phyloP scores from a whole-genome alignment of 352 stramenopile species.

The Phytophthora foliorum region DNA sequence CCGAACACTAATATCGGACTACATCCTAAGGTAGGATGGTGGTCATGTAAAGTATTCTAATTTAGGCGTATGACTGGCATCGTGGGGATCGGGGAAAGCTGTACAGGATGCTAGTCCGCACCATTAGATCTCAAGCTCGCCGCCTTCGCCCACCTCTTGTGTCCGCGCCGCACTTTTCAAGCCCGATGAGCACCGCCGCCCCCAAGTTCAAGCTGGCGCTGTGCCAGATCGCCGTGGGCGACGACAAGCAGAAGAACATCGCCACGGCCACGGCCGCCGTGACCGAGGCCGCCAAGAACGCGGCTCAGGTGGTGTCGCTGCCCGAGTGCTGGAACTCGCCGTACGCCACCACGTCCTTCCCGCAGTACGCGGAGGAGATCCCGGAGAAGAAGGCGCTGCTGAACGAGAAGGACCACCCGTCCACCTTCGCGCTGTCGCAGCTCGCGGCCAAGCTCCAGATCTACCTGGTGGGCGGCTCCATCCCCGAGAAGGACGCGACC shows the following conservation, averaged over 20 bases:
- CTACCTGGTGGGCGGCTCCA: conserved; percentile 98
- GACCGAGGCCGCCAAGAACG: conserved; percentile 73
- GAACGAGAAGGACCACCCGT: conserved; percentile 77
- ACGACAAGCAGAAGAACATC: conserved; percentile 89
- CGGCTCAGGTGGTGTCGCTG: conserved; percentile 91
- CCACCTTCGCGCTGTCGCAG: conserved; percentile 89
- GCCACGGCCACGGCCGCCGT: conserved; percentile 76
- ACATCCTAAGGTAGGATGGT: not conserved
- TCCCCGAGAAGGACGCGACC: conserved; percentile 91
- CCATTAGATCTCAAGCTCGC: conserved; percentile 42
- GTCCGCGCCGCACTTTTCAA: conserved; percentile 18
- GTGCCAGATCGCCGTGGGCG: conserved; percentile 96
- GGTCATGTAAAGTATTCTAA: conserved; percentile 2
- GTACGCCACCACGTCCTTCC: conserved; percentile 98
- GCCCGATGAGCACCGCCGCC: conserved; percentile 52
- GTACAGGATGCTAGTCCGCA: conserved; percentile 33
- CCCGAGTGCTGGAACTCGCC: conserved; percentile 98
- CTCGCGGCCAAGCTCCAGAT: conserved; percentile 91
- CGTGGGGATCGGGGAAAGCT: conserved; percentile 21
- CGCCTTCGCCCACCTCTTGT: conserved; percentile 27
- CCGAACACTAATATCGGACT: not conserved
- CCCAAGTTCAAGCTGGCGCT: conserved; percentile 93
- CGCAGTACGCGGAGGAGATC: conserved; percentile 97
- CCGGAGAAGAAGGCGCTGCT: conserved; percentile 75
- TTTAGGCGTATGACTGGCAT: conserved; percentile 1